Evolutionary conservation across 768 basidiomycete species (phyloP).

Genomic region (Clitopilus hobsonii): DNA sequence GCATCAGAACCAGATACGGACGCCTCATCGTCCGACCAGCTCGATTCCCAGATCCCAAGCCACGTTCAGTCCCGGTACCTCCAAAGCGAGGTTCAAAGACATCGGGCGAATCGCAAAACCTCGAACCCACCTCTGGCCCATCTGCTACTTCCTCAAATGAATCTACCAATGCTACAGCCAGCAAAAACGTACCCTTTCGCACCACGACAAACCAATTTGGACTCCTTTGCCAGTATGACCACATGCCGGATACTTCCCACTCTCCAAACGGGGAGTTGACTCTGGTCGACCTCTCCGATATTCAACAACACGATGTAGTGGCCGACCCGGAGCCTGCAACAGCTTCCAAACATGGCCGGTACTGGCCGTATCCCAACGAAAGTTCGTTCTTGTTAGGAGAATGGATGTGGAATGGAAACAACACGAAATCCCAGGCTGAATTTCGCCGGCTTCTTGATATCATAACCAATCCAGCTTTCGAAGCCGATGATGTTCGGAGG

Average conservation of each 20-base stretch:
- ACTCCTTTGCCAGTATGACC: not conserved
- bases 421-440: conserved; percentile 2
- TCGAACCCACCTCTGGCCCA: too few relatives aligned
- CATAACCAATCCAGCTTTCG: not conserved
- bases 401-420: conserved; percentile 7
- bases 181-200: too few relatives aligned
- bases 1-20: too few relatives aligned
- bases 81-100: too few relatives aligned
- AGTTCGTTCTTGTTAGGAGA: conserved; percentile 7
- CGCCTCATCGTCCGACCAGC: too few relatives aligned
- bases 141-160: too few relatives aligned
- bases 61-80: too few relatives aligned
- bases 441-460: conserved; percentile 9
- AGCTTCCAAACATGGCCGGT: not conserved
- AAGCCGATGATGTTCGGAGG: conserved; percentile 6
- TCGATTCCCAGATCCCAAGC: too few relatives aligned
- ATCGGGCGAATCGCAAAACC: too few relatives aligned
- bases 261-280: not conserved
- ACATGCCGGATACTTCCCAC: not conserved
- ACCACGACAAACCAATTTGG: not conserved
- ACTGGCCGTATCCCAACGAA: conserved; percentile 7
- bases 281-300: not conserved
- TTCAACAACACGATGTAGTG: not conserved
- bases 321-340: not conserved
- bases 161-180: too few relatives aligned